Conservation (phyloP, 169 alveolate species). For the Eimeria zaria region DNA sequence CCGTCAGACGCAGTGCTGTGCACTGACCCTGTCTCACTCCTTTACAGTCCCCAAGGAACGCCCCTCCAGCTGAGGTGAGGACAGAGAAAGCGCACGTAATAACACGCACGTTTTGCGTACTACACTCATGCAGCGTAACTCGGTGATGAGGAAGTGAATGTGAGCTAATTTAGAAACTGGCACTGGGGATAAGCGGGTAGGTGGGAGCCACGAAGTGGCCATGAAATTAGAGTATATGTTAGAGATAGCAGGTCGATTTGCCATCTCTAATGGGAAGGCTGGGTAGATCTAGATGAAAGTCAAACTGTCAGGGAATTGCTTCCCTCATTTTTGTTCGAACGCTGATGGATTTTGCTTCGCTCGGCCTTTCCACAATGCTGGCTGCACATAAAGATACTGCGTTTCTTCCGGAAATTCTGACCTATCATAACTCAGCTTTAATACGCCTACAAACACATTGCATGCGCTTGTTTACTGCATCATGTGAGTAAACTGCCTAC, state of each 20-base stretch:
- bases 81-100: not conserved
- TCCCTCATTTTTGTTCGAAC: not conserved
- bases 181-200: constrained; percentile 6
- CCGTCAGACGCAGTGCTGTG: constrained; percentile 22
- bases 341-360: not conserved
- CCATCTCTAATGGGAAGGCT: not conserved
- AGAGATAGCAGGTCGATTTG: not conserved
- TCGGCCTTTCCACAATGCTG: not conserved
- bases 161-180: not conserved
- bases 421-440: not conserved
- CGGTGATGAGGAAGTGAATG: not conserved
- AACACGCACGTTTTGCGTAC: not conserved
- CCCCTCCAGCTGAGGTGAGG: constrained; percentile 67
- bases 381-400: not conserved
- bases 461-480: not conserved
- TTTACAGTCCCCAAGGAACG: constrained; percentile 46
- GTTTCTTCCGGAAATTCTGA: not conserved
- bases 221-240: not conserved
- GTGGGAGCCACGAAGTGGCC: not conserved
- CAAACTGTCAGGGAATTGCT: not conserved
- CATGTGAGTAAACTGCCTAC: not conserved
- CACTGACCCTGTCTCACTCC: constrained; percentile 70
- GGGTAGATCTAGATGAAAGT: not conserved
- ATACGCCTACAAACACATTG: not conserved
- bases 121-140: not conserved